A percentile compares a stretch with the other conserved stretches of the same genome.
These are phyloP conservation scores for Tulasnella sp. DNA, from an alignment of 768 basidiomycete genomes.

Conservation along the genomic window DNA sequence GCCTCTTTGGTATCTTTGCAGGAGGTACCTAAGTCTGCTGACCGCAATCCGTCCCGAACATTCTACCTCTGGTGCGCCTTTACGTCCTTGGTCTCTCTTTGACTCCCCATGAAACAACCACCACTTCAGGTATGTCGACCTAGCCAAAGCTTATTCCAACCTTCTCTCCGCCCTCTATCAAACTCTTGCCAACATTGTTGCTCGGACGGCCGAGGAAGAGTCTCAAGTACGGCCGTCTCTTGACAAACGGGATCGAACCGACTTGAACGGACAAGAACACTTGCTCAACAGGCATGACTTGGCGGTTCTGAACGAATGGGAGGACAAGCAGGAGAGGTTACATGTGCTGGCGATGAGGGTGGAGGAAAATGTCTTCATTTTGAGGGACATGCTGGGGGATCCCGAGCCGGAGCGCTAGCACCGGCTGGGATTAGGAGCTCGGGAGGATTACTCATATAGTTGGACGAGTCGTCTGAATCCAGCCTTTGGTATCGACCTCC, in stretches of 20 bases:
- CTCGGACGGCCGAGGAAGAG: slow-evolving; percentile 72
- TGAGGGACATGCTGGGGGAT: slow-evolving; percentile 65
- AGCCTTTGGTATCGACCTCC: neutral
- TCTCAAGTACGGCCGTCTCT: slow-evolving; percentile 75
- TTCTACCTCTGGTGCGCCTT: slow-evolving; percentile 83
- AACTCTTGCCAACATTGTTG: slow-evolving; percentile 82
- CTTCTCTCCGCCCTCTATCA: slow-evolving; percentile 84
- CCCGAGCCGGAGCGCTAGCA: slow-evolving; percentile 13
- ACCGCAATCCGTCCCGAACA: slow-evolving; percentile 84
- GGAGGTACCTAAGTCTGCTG: slow-evolving; percentile 88
- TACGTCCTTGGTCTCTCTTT: neutral
- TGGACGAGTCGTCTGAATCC: neutral
- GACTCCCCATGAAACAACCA: slow-evolving; percentile 31
- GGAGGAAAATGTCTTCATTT: slow-evolving; percentile 86
- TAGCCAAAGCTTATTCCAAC: slow-evolving; percentile 76
- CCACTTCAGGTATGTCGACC: slow-evolving; percentile 79
- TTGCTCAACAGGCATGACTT: slow-evolving; percentile 75
- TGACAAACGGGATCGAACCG: slow-evolving; percentile 77
- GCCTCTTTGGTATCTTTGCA: slow-evolving; percentile 87
- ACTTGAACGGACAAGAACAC: slow-evolving; percentile 70
- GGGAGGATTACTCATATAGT: no score
- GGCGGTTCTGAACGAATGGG: slow-evolving; percentile 73
- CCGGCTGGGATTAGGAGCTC: neutral
- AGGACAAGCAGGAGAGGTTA: slow-evolving; percentile 72
- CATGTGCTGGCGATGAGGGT: slow-evolving; percentile 80